phyloP scores from a whole-genome alignment of 2,329 filamentous ascomycete species.

The Diaporthe aspalathi region DNA sequence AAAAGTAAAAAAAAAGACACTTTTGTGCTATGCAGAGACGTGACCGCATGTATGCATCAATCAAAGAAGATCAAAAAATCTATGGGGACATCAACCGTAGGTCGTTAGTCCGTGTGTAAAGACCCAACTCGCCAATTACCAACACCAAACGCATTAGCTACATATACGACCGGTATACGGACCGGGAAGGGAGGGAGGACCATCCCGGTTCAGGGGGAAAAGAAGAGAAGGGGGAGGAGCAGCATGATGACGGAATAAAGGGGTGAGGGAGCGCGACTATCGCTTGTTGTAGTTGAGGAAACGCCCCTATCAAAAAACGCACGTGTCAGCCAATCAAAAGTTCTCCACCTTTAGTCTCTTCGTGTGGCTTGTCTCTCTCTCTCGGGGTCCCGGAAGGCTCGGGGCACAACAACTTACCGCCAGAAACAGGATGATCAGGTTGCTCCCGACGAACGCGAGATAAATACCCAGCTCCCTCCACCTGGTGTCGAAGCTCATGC shows the following conservation, averaged over 20 bases:
- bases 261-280: slow-evolving; percentile 43
- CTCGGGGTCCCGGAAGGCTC: not conserved
- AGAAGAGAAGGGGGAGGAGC: not conserved
- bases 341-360: not conserved
- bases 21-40: slow-evolving; percentile 19
- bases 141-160: slow-evolving; percentile 19
- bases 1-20: not conserved
- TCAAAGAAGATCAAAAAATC: slow-evolving; percentile 24
- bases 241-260: not conserved
- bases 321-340: not conserved
- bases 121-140: not conserved
- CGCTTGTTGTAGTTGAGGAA: slow-evolving; percentile 67
- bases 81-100: slow-evolving; percentile 23
- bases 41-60: slow-evolving; percentile 20
- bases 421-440: slow-evolving; percentile 71
- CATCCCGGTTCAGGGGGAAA: not conserved
- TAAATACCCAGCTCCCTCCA: slow-evolving; percentile 90
- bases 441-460: slow-evolving; percentile 79
- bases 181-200: not conserved
- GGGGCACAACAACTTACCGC: slow-evolving; percentile 57
- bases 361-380: no score
- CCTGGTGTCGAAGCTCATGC: slow-evolving; percentile 73
- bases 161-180: not conserved
- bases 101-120: slow-evolving; percentile 15
- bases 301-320: slow-evolving; percentile 53